A percentile compares a stretch with the other conserved stretches of the same genome.
Conservation (phyloP, 345 rosid genomes). For the Eucalyptus erythrocorys region DNA sequence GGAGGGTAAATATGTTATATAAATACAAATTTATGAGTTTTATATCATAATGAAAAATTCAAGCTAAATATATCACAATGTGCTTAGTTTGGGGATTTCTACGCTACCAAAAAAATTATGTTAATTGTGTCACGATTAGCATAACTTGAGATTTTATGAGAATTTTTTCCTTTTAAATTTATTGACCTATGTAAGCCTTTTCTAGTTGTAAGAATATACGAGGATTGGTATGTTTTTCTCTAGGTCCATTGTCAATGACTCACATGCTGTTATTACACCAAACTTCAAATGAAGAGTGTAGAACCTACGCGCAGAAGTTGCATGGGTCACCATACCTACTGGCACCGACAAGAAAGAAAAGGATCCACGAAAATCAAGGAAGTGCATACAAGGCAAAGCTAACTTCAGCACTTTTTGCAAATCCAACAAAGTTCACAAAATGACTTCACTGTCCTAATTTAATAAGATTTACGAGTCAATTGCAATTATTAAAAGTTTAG, state of each 20-base stretch:
- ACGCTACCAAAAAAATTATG: too few relatives aligned
- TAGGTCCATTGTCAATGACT: neutral
- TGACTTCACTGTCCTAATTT: too few relatives aligned
- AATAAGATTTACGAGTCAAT: too few relatives aligned
- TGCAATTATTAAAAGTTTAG: too few relatives aligned
- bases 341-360: neutral
- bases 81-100: neutral
- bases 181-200: neutral
- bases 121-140: neutral
- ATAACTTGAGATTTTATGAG: neutral
- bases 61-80: neutral
- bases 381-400: neutral
- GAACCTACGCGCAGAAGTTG: neutral
- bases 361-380: neutral
- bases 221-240: neutral
- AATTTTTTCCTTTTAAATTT: neutral
- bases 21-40: too few relatives aligned
- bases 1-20: rapidly evolving
- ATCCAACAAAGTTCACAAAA: too few relatives aligned
- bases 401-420: too few relatives aligned
- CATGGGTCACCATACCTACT: neutral
- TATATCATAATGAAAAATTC: too few relatives aligned
- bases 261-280: neutral
- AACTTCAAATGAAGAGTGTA: neutral
- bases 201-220: neutral